These are phyloP conservation scores for Pleurotus sapidus DNA, from an alignment of 768 basidiomycete genomes.

Conservation along the genomic window DNA sequence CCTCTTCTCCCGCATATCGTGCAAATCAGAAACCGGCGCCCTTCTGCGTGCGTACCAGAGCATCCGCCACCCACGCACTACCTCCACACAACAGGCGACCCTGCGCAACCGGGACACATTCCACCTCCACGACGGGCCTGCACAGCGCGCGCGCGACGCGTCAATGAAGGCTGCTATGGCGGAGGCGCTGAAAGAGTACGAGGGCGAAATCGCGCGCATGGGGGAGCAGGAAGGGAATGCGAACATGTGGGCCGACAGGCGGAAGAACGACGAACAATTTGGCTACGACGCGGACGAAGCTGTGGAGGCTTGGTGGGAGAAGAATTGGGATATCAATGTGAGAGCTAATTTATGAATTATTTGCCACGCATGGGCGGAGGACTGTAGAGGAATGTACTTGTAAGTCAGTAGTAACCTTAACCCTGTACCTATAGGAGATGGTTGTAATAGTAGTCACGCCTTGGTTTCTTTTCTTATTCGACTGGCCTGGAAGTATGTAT, in stretches of 20 bases:
- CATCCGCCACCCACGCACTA: slow-evolving; percentile 48
- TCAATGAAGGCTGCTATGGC: slow-evolving; percentile 51
- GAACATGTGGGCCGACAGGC: slow-evolving; percentile 57
- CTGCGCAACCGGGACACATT: slow-evolving; percentile 51
- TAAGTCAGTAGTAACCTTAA: too few relatives aligned
- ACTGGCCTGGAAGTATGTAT: too few relatives aligned
- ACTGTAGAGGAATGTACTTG: too few relatives aligned
- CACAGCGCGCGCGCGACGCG: slow-evolving; percentile 48
- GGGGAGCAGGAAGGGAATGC: slow-evolving; percentile 26
- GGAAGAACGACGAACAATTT: slow-evolving; percentile 43
- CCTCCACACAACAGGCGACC: slow-evolving; percentile 45
- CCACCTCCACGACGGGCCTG: slow-evolving; percentile 57
- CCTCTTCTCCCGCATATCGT: slow-evolving; percentile 47
- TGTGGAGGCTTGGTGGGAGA: slow-evolving; percentile 47
- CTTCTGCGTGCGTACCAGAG: slow-evolving; percentile 52
- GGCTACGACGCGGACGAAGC: slow-evolving; percentile 54
- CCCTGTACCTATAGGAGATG: too few relatives aligned
- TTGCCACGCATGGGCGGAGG: too few relatives aligned
- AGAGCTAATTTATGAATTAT: too few relatives aligned
- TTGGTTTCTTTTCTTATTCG: too few relatives aligned
- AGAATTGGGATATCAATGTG: not conserved
- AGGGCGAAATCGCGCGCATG: slow-evolving; percentile 13
- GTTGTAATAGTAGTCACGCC: too few relatives aligned
- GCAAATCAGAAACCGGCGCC: slow-evolving; percentile 36
- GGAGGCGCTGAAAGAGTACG: slow-evolving; percentile 25